Evolutionary conservation across 352 stramenopile genomes (phyloP).

Genomic region (Globisporangium cystogenes): DNA sequence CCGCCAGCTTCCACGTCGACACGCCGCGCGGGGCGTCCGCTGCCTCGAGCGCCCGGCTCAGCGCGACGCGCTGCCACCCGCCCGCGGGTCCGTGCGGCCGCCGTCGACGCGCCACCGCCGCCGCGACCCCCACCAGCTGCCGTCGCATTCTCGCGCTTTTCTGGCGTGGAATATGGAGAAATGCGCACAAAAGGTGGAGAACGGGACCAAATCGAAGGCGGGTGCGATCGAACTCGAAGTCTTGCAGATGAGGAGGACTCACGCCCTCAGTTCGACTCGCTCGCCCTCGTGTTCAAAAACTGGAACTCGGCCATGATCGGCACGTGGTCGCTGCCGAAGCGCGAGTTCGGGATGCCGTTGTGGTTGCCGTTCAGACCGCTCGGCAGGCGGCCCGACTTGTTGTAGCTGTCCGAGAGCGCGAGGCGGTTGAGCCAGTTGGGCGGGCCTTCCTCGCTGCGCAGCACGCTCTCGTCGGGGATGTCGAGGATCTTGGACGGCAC

Average conservation of each 20-base stretch:
- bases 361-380: conserved; percentile 72
- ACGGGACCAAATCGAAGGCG: too few relatives aligned
- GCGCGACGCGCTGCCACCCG: too few relatives aligned
- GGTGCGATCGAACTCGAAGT: neutral
- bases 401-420: conserved; percentile 65
- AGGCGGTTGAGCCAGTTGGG: conserved; percentile 74
- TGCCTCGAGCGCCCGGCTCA: too few relatives aligned
- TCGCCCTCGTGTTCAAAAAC: conserved; percentile 39
- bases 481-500: conserved; percentile 57
- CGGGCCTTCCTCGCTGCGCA: conserved; percentile 72
- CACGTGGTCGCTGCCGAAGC: conserved; percentile 81
- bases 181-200: too few relatives aligned
- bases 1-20: conserved; percentile 77
- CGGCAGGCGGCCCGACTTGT: conserved; percentile 49
- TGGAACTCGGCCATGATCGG: conserved; percentile 84
- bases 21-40: conserved; percentile 18
- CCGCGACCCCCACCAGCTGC: too few relatives aligned
- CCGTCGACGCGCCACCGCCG: too few relatives aligned
- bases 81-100: too few relatives aligned
- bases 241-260: too few relatives aligned
- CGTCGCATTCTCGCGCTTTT: too few relatives aligned
- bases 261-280: conserved; percentile 3
- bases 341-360: conserved; percentile 85
- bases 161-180: too few relatives aligned
- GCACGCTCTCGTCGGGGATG: conserved; percentile 60